Base-by-base conservation (phyloP, 2,329 filamentous ascomycete genomes). In the Calonectria naviculata region DNA sequence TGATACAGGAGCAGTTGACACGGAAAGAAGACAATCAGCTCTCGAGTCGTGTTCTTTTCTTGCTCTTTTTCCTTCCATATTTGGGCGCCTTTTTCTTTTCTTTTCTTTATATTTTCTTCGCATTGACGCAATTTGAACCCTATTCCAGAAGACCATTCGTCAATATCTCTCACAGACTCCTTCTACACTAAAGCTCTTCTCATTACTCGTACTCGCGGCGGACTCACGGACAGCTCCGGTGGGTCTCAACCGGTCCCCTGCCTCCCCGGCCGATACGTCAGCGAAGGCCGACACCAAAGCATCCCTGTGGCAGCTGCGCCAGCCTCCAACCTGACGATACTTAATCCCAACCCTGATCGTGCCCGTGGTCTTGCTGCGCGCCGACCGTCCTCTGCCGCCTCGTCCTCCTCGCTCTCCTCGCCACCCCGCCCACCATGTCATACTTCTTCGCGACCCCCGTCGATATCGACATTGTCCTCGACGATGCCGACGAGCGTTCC, bases 401-500 rank as follows among this genome's bases (percentile, higher is more conserved):
- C 38, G 28, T 54, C 49, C 19, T 31, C 52, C 34, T 21, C 31
- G 28, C 10, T 36, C 26, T 61, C 54, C 36, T 21, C 56, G 42
- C 66, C 31, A 31, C 21, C 34, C 36, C 68, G 71, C 74, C 78
- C 79, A 83, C 76, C 78, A 98, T 98, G 97, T 97, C 97, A 78
- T 97, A 97, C 87, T 97, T 97, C 87, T 99, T 98, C 88, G 95
- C 95, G 78, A 98, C 96, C 71, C 97, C 97, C 66, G 94, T 99
- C 85, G 97, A 99, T 85, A 99, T 99, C 87, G 97, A 99, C 87
- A 93, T 99, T 82, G 95, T 98, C 79, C 94, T 99, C 78, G 95
- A 98, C 80, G 95, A 98, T 86, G 92, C 92, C 83, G 97, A 98
- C 86, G 94, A 98, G 79, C 93, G 97, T 80, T 92, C 95, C 79